Evolutionary conservation across 331 rosid species (phyloP), one percentile per base, ranked within the genome.

Genomic region (Pyrus hybrid): DNA sequence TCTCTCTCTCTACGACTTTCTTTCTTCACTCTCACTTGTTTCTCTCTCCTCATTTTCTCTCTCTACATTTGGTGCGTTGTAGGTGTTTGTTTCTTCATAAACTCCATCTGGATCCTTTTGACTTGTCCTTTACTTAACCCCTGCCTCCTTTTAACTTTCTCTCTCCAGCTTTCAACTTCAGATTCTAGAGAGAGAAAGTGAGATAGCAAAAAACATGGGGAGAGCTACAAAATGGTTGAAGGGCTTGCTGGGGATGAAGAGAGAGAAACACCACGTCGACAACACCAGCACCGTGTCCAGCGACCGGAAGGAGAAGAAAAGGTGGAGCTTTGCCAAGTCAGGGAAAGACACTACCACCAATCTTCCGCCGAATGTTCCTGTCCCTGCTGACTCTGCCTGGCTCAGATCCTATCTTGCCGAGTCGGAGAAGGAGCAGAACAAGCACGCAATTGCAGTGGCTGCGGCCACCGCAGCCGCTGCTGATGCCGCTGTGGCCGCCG

Each of bases 361-460:
- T 10, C 60, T 26, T 16, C 47, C 71, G 18, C 67, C 29, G 43
- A 35, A 41, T 65, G 51, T 82, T 43, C 18, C 83, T 7, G 60
- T 76, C 53, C 23, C 79, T 6, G 88, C 77, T 5, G 88, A 86
- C 51, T 21, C 82, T 4, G 76, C 93, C 57, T 92, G 98, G 98
- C 81, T 92, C 70, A 88, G 93, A 88, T 88, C 98, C 70, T 95
- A 88, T 45, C 72, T 89, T 28, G 71, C 87, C 21, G 97, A 91
- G 8, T 80, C 96, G 5, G 94, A 88, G 68, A 89, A 80, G 70
- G 93, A 95, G 57, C 99, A 95, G 80, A 92, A 86, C 80, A 91
- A 92, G 75, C 98, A 92, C 83, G 98, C 98, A 53, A 91, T 92
- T 86, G 99, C 99, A 0, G 97, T 95, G 21, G 99, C 99, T 8